phyloP scores from a whole-genome alignment of 2,329 filamentous ascomycete species.

The Cordyceps cateniannulata region DNA sequence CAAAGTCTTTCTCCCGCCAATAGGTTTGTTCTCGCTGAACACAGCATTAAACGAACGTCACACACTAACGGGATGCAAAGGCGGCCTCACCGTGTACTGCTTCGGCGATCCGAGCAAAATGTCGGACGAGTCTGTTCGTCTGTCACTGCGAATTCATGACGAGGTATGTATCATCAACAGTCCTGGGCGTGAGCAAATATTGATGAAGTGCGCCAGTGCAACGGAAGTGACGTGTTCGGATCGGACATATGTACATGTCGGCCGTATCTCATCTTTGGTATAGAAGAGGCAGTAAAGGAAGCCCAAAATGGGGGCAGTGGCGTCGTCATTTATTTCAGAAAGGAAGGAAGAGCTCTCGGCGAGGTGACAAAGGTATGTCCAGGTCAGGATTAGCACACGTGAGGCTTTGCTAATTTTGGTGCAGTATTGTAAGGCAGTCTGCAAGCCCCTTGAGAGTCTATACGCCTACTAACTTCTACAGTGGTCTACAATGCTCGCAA shows the following conservation, averaged over 20 bases:
- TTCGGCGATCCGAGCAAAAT: constrained; percentile 95
- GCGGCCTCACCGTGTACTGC: constrained; percentile 91
- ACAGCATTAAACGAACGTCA: background rate
- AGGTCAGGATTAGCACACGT: background rate
- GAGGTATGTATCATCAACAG: constrained; percentile 36
- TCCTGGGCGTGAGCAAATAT: background rate
- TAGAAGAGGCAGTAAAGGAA: constrained; percentile 95
- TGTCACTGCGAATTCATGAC: constrained; percentile 77
- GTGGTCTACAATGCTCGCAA: constrained; percentile 76
- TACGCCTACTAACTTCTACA: constrained; percentile 10
- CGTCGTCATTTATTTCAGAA: constrained; percentile 97
- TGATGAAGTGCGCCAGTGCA: constrained; percentile 51
- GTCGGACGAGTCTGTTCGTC: constrained; percentile 72
- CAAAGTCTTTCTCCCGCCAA: constrained; percentile 91
- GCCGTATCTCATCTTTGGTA: constrained; percentile 93
- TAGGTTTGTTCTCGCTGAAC: constrained; percentile 45
- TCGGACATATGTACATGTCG: constrained; percentile 97
- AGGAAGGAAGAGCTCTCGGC: constrained; percentile 88
- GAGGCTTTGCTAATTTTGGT: constrained; percentile 24
- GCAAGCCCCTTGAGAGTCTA: background rate
- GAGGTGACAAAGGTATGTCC: constrained; percentile 84
- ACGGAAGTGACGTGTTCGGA: constrained; percentile 94
- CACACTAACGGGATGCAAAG: constrained; percentile 27
- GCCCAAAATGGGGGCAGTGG: constrained; percentile 90
- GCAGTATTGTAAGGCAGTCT: constrained; percentile 5